These are phyloP conservation scores for Candida rishiriensis DNA, from an alignment of 805 yeast genomes.

Conservation along the genomic window DNA sequence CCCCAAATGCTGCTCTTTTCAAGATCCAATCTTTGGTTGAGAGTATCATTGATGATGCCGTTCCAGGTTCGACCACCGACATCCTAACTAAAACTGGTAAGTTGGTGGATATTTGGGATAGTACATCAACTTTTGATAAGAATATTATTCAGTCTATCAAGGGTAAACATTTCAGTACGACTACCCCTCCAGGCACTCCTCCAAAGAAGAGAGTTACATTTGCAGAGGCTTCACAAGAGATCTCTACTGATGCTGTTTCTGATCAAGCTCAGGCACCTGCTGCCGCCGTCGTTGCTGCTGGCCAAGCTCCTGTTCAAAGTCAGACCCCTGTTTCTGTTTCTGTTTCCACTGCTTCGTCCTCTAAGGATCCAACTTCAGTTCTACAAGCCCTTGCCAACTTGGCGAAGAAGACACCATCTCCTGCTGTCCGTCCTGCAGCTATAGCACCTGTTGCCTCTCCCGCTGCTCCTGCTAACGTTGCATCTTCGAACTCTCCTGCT, in stretches of 20 bases:
- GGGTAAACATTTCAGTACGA: constrained; percentile 53
- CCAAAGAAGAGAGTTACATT: constrained; percentile 34
- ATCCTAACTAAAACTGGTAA: constrained; percentile 74
- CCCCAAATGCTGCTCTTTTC: constrained; percentile 69
- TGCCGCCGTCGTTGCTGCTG: constrained; percentile 1
- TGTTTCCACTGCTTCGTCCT: constrained; percentile 18
- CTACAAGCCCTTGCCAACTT: constrained; percentile 67
- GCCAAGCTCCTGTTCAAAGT: no score
- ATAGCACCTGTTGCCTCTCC: constrained; percentile 23
- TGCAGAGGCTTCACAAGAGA: constrained; percentile 15
- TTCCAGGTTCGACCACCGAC: constrained; percentile 48
- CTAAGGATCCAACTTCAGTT: constrained; percentile 55
- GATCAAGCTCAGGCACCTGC: neutral
- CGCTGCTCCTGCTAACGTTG: constrained; percentile 13
- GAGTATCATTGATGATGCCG: constrained; percentile 57
- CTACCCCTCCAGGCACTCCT: constrained; percentile 72
- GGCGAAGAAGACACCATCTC: constrained; percentile 42
- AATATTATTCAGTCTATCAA: constrained; percentile 51
- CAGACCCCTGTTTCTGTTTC: constrained; percentile 8
- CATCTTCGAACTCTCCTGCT: constrained; percentile 1
- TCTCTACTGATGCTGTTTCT: constrained; percentile 6
- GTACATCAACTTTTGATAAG: constrained; percentile 70
- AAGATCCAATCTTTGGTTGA: constrained; percentile 62
- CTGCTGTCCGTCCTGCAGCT: constrained; percentile 27
- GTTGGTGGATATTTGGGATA: constrained; percentile 89